Conservation (phyloP, 208 protist genomes). For the Porcisia hertigi region DNA sequence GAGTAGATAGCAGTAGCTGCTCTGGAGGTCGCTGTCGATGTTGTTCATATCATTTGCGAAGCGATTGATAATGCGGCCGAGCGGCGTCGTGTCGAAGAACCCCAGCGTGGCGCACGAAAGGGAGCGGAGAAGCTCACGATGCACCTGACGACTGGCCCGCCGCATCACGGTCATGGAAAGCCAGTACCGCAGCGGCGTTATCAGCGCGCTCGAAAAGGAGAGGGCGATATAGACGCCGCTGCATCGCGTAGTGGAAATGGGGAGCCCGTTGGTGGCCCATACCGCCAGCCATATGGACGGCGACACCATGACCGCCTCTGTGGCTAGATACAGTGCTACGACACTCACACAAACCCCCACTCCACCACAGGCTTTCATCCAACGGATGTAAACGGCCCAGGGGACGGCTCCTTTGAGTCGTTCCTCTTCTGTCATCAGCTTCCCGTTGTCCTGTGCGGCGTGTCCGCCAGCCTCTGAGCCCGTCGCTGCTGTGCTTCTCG, state of each 20-base stretch:
- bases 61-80: constrained; percentile 73
- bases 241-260: constrained; percentile 13
- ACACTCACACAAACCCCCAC: constrained; percentile 25
- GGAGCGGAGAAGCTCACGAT: constrained; percentile 44
- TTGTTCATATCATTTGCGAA: constrained; percentile 72
- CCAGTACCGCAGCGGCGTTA: constrained; percentile 6
- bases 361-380: constrained; percentile 30
- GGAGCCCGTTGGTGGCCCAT: constrained; percentile 46
- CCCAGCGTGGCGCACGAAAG: constrained; percentile 42
- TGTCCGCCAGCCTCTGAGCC: neutral
- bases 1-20: constrained; percentile 33
- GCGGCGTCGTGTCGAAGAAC: constrained; percentile 58
- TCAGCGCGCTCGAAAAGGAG: neutral
- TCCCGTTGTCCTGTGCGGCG: neutral
- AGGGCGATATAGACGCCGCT: constrained; percentile 9
- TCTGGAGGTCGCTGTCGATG: constrained; percentile 68
- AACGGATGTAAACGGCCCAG: constrained; percentile 38
- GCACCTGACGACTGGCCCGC: constrained; percentile 37
- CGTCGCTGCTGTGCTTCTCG: neutral
- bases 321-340: constrained; percentile 36
- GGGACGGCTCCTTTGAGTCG: constrained; percentile 39
- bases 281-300: constrained; percentile 47
- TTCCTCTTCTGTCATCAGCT: constrained; percentile 14
- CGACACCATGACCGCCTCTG: constrained; percentile 28
- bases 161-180: constrained; percentile 29